Conservation (phyloP, 208 protist species). For the Porcisia hertigi region DNA sequence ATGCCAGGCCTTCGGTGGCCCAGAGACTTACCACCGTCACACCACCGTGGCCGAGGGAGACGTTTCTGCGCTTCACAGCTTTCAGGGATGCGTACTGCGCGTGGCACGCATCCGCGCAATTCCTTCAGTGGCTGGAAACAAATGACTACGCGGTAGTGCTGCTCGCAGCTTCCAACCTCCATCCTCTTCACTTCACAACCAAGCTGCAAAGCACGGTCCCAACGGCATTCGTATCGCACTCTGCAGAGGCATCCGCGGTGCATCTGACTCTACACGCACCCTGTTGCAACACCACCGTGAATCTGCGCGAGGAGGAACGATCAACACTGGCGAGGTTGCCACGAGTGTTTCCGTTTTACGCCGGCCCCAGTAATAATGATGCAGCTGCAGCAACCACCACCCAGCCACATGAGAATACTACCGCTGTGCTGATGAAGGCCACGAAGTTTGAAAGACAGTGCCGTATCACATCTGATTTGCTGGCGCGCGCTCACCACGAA, state of each 20-base stretch:
- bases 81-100: conserved; percentile 14
- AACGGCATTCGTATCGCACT: too few relatives aligned
- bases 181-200: conserved; percentile 17
- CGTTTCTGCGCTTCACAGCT: conserved; percentile 12
- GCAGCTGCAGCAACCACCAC: too few relatives aligned
- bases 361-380: neutral
- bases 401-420: neutral
- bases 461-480: conserved; percentile 3
- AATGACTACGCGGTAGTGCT: conserved; percentile 38
- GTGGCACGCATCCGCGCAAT: conserved; percentile 19
- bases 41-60: conserved; percentile 1
- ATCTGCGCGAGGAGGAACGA: conserved; percentile 25
- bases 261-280: conserved; percentile 26
- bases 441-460: conserved; percentile 16
- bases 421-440: neutral
- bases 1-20: neutral
- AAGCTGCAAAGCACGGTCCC: neutral
- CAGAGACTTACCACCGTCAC: neutral
- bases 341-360: conserved; percentile 17
- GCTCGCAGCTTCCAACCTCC: conserved; percentile 44
- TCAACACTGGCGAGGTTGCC: conserved; percentile 17
- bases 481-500: conserved; percentile 21
- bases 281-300: conserved; percentile 26
- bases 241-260: neutral
- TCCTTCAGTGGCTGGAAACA: conserved; percentile 35